Base-by-base conservation (phyloP, 1,284 basidiomycete genomes). In the Trichosporon sp. region DNA sequence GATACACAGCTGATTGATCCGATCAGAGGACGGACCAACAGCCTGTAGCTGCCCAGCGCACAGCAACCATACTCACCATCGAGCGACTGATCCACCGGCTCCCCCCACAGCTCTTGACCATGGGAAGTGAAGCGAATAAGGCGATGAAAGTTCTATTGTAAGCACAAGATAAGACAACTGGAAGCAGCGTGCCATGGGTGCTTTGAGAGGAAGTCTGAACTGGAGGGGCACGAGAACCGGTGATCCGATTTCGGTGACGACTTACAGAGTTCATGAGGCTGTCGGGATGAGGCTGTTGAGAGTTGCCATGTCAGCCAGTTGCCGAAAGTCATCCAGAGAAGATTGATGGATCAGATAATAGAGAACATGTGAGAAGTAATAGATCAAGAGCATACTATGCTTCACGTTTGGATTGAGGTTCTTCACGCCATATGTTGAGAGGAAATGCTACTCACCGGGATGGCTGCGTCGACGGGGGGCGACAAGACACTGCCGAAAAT, bases 111-210 rank as follows among this genome's bases (percentile, higher is more conserved):
- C 34, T 60, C 59, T 44, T 65, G 64, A 11, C 70, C 70, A 37
- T 72, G 66, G 0, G 69, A 57, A 57, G 66, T 54, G 67, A 74
- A 75, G 25, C 73, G 70, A 44, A 74, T 68, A 21, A 77, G 69
- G 25, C 73, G 68, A 19, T 33, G 60, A 70, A 72, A 77, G 14
- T 63, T 36, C 69, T 54, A n/a, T 14, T 3, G 25, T 54, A 8
- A 59, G 46, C 34, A 21, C 34, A n/a, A 3, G 23, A 19, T 19
- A 13, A 11, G 34, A 37, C 4, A 37, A 13, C 34, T 5, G 34
- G 13, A 37, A 16, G 4, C 4, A 27, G n/a, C 11, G 4, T 23
- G 52, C 52, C n/a, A 6, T 5, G 25, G 27, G 2, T 27, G 49
- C 29, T 23, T 54, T 46, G 8, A 4, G 10, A 21, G 34, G 11